Base-by-base conservation (phyloP, 2,329 filamentous ascomycete genomes). In the Beauveria asiatica region DNA sequence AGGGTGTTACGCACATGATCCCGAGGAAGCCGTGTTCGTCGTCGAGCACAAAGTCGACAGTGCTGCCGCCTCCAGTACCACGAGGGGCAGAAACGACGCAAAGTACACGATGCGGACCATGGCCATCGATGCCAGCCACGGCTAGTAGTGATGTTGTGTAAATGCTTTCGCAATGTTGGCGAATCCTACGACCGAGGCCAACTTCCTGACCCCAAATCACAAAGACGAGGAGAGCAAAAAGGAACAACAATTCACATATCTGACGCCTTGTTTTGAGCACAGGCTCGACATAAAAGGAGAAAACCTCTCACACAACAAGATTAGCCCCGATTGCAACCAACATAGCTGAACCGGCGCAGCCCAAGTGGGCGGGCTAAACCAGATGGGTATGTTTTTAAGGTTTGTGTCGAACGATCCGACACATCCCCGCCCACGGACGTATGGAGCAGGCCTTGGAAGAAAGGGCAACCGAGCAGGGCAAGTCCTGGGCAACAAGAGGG, bases 391-490 rank as follows among this genome's bases (percentile, higher is more conserved):
- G 44, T 3, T 17, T 33, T 53, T 57, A 57, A 57, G 55, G 55
- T 57, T 57, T 57, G 52, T 2, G 33, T 57, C 55, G 55, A 49
- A 57, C 45, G 45, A 42, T 50, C 33, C 51, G 39, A 54, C n/a
- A 23, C 51, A 52, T n/a, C 37, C 39, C 51, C 39, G 16, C 27
- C 33, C 30, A 42, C 30, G 44, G 23, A 37, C 33, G 21, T 33
- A 49, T 49, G 33, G 33, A n/a, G 37, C 16, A 30, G 17, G 21
- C 25, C 37, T 44, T 25, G 23, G 13, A 45, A 55, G 23, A 25
- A 9, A 50, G 51, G 51, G 51, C 33, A 54, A 23, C 6, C 30
- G 48, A 41, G 21, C 7, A 25, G 13, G 19, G 41, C n/a, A n/a
- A n/a, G n/a, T n/a, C n/a, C n/a, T n/a, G n/a, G n/a, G n/a, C 19